Evolutionary conservation across 2,329 filamentous ascomycete genomes (phyloP).

Genomic region (Biscogniauxia mediterranea): DNA sequence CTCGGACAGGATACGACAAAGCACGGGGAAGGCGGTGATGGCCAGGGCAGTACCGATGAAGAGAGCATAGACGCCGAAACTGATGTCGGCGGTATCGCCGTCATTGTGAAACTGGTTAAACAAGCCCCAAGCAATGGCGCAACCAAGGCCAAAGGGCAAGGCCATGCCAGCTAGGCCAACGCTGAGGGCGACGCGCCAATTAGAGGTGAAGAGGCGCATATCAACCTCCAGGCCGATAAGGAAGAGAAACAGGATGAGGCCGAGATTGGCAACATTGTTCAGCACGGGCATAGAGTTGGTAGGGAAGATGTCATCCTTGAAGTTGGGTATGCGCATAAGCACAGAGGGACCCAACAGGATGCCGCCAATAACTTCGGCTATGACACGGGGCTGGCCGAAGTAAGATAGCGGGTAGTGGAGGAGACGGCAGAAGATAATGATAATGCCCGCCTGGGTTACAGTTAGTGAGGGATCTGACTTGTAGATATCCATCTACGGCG

Average conservation of each 20-base stretch:
- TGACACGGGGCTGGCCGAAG: slow-evolving; percentile 71
- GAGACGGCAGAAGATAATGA: slow-evolving; percentile 69
- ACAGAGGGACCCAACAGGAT: slow-evolving; percentile 74
- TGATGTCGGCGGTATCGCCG: slow-evolving; percentile 28
- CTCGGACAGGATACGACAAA: slow-evolving; percentile 91
- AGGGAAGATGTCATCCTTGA: slow-evolving; percentile 67
- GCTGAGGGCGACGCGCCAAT: slow-evolving; percentile 68
- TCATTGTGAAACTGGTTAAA: slow-evolving; percentile 60
- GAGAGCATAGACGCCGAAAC: slow-evolving; percentile 48
- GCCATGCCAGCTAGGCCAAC: slow-evolving; percentile 70
- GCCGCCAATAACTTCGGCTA: slow-evolving; percentile 74
- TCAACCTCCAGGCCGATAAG: slow-evolving; percentile 75
- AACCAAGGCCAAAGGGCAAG: slow-evolving; percentile 69
- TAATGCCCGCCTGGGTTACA: slow-evolving; percentile 58
- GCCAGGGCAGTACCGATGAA: slow-evolving; percentile 93
- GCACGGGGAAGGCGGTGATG: slow-evolving; percentile 87
- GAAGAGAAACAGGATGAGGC: slow-evolving; percentile 71
- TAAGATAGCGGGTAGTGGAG: slow-evolving; percentile 71
- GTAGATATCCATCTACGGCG: too few species aligned
- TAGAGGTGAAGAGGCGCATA: slow-evolving; percentile 62
- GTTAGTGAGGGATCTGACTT: background rate
- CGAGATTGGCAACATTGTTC: slow-evolving; percentile 68
- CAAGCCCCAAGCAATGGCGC: slow-evolving; percentile 67
- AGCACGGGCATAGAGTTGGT: slow-evolving; percentile 63
- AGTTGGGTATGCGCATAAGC: slow-evolving; percentile 70